Conservation (phyloP, 768 basidiomycete genomes). For the Cystobasidium ongulense region DNA sequence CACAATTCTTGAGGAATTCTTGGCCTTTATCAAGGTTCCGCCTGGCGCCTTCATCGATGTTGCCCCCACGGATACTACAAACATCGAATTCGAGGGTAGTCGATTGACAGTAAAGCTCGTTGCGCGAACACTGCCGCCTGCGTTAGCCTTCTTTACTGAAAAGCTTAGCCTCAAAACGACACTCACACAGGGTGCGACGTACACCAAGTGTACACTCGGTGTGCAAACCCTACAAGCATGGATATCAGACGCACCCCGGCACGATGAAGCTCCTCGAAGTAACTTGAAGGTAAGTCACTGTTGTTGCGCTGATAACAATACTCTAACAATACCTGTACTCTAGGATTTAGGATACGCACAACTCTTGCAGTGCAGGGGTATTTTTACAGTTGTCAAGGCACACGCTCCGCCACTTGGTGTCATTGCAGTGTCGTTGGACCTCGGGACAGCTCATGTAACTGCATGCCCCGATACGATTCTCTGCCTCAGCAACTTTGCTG, state of each 20-base stretch:
- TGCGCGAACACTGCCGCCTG: slow-evolving; percentile 57
- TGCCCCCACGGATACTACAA: slow-evolving; percentile 77
- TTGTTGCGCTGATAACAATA: background rate
- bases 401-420: background rate
- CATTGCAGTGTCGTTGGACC: background rate
- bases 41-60: slow-evolving; percentile 91
- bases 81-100: slow-evolving; percentile 56
- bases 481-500: background rate
- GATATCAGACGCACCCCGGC: background rate
- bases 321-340: background rate
- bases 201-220: background rate
- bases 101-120: slow-evolving; percentile 62
- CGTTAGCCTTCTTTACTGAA: slow-evolving; percentile 46
- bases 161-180: background rate
- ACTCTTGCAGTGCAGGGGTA: background rate
- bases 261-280: background rate
- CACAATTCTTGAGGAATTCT: slow-evolving; percentile 58
- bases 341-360: background rate
- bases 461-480: slow-evolving; percentile 7
- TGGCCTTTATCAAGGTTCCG: slow-evolving; percentile 65
- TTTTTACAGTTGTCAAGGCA: background rate
- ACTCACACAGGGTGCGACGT: background rate
- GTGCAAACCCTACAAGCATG: background rate
- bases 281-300: background rate
- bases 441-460: slow-evolving; percentile 11